Evolutionary conservation across 352 stramenopile genomes (phyloP).

Genomic region (Phytophthora palmivora): DNA sequence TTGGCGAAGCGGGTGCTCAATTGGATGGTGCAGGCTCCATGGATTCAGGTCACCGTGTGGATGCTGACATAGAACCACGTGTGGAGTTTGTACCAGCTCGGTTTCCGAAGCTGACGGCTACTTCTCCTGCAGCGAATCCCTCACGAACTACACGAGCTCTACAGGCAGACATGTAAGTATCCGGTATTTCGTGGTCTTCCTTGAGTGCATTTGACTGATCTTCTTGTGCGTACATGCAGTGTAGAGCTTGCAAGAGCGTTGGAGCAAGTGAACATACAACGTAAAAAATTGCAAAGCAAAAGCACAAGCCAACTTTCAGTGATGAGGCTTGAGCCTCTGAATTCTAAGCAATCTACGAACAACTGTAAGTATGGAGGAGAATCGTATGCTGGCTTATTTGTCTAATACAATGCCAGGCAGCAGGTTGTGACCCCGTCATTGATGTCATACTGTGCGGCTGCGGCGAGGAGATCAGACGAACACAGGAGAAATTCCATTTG

Average conservation of each 20-base stretch:
- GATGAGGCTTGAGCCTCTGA: conserved; percentile 11
- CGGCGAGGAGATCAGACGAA: conserved; percentile 52
- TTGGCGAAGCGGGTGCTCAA: neutral
- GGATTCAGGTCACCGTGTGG: conserved; percentile 2
- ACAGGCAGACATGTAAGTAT: conserved; percentile 29
- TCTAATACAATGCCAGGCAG: conserved; percentile 14
- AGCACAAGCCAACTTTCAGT: conserved; percentile 28
- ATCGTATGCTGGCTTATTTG: neutral
- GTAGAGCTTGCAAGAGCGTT: conserved; percentile 45
- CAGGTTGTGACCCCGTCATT: conserved; percentile 17
- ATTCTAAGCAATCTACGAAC: conserved; percentile 4
- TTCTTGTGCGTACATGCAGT: conserved; percentile 19
- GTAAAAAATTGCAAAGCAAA: conserved; percentile 40
- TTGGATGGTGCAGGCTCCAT: neutral
- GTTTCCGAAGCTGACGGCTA: conserved; percentile 27
- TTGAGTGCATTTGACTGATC: too few species aligned
- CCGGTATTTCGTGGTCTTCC: neutral
- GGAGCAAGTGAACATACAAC: conserved; percentile 46
- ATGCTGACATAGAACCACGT: conserved; percentile 3
- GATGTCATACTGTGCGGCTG: conserved; percentile 60
- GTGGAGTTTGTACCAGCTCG: conserved; percentile 41
- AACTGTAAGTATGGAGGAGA: conserved; percentile 10
- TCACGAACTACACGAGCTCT: conserved; percentile 17
- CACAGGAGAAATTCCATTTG: conserved; percentile 46
- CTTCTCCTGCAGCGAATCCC: conserved; percentile 16